phyloP scores from a whole-genome alignment of 495 filamentous ascomycete species.

The Penicillium nucicola region DNA sequence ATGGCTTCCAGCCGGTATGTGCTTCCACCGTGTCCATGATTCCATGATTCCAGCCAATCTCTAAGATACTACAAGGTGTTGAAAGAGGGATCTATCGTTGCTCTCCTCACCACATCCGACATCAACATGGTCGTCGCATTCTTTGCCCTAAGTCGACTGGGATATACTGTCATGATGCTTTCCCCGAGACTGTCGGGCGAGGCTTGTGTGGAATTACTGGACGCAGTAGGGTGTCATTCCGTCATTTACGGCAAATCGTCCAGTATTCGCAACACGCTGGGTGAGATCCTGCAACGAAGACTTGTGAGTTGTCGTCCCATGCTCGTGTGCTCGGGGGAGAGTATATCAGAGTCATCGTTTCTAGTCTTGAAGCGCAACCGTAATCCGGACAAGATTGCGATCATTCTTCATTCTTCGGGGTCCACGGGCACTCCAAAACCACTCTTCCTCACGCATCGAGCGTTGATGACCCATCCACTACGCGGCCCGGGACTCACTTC shows the following conservation, averaged over 20 bases:
- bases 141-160: slow-evolving; percentile 56
- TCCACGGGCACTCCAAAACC: slow-evolving; percentile 59
- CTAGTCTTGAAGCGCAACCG: slow-evolving; percentile 33
- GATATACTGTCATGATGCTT: slow-evolving; percentile 56
- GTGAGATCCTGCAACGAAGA: slow-evolving; percentile 36
- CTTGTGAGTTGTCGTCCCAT: slow-evolving; percentile 33
- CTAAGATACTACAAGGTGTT: slow-evolving; percentile 13
- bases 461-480: slow-evolving; percentile 37
- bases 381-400: slow-evolving; percentile 25
- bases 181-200: slow-evolving; percentile 53
- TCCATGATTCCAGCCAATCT: too few relatives aligned
- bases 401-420: slow-evolving; percentile 58
- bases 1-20: slow-evolving; percentile 27
- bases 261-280: slow-evolving; percentile 38
- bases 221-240: slow-evolving; percentile 42
- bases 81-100: slow-evolving; percentile 39
- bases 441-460: slow-evolving; percentile 36
- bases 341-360: slow-evolving; percentile 20
- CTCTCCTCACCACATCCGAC: slow-evolving; percentile 52
- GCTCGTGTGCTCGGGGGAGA: slow-evolving; percentile 12
- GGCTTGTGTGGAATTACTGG: slow-evolving; percentile 51
- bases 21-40: background rate
- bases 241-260: slow-evolving; percentile 40
- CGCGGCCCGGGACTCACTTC: slow-evolving; percentile 38
- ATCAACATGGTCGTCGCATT: slow-evolving; percentile 54